Evolutionary conservation across 805 yeast species (phyloP), one percentile per base, ranked within the genome.

Genomic region (Kurtzmaniella fragi): DNA sequence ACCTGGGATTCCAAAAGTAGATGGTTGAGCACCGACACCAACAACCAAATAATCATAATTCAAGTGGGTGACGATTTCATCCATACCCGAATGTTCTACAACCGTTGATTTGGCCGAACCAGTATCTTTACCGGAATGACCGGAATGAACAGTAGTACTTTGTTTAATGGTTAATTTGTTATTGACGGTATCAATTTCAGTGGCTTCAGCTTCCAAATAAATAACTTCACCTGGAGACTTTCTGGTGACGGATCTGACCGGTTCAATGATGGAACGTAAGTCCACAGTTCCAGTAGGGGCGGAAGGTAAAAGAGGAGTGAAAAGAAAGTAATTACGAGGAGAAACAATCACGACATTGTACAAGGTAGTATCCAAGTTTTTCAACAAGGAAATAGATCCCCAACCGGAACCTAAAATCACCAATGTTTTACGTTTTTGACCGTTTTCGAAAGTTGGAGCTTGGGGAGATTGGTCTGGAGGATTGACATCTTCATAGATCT

Each of bases 1-100:
- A 63, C 98, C 97, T 36, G 95, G 95, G 48, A 86, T 90, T 56
- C 95, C 95, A 53, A 89, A 91, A 36, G 96, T 90, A 45, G 91
- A 84, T 52, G 93, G 93, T 62, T 84, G 85, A 40, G 97, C 95
- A 61, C 98, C 98, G 42, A 91, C 96, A 44, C 95, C 95, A 44
- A 88, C 75, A 34, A 90, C 93, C 49, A 90, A 73, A 63, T 86
- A 85, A 60, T 90, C 98, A 57, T 85, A 90, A 45, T 64, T 55
- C 64, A 73, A 55, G 42, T 74, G 59, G 15, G 77, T 64, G 38
- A 62, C 52, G 45, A 77, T 71, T 47, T 69, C 73, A 42, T 67
- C 73, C 29, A 57, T 54, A 17, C 65, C 64, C 28, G 71, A 62
- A 39, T 67, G 69, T 35, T 64, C 68, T 46, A 67, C 44, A 14